Conservation (phyloP, 495 filamentous ascomycete species). For the Penicillium macrosclerotiorum region DNA sequence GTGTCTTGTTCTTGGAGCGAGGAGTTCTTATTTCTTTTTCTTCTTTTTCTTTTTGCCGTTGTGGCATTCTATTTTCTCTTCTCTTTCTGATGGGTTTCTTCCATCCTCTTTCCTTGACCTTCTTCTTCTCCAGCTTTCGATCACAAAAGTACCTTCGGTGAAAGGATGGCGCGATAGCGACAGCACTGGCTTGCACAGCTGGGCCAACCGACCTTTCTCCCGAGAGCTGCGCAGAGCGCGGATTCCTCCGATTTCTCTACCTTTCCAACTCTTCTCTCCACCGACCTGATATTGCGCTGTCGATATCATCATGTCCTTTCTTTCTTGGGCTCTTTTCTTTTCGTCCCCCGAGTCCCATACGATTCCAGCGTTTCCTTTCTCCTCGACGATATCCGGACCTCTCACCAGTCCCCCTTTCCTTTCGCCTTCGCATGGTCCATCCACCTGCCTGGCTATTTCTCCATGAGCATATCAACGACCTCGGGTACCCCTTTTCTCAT, state of each 20-base stretch:
- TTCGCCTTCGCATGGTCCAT: slow-evolving; percentile 2
- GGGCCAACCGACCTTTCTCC: not conserved
- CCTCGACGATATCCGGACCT: slow-evolving; percentile 9
- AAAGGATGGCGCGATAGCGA: slow-evolving; percentile 5
- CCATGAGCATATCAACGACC: slow-evolving; percentile 18
- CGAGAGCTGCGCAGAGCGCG: slow-evolving; percentile 14
- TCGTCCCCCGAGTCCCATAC: slow-evolving; percentile 10
- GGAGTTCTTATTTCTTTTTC: slow-evolving; percentile 23
- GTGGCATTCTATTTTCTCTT: slow-evolving; percentile 15
- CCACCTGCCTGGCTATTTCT: slow-evolving; percentile 1
- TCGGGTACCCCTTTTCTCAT: slow-evolving; percentile 11
- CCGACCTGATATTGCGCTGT: slow-evolving; percentile 14
- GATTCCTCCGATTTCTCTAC: not conserved
- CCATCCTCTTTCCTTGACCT: slow-evolving; percentile 1
- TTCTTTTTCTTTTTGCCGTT: no score
- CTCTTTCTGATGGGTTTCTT: not conserved
- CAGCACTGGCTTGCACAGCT: slow-evolving; percentile 12
- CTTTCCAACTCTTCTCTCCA: slow-evolving; percentile 8
- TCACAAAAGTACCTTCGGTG: slow-evolving; percentile 6
- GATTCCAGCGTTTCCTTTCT: slow-evolving; percentile 19
- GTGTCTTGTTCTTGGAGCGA: slow-evolving; percentile 25
- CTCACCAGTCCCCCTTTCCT: slow-evolving; percentile 6
- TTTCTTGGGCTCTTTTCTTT: slow-evolving; percentile 7
- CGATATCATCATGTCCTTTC: slow-evolving; percentile 25
- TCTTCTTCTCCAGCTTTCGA: not conserved